phyloP scores from a whole-genome alignment of 495 filamentous ascomycete species.

The Lentithecium fluviatile region DNA sequence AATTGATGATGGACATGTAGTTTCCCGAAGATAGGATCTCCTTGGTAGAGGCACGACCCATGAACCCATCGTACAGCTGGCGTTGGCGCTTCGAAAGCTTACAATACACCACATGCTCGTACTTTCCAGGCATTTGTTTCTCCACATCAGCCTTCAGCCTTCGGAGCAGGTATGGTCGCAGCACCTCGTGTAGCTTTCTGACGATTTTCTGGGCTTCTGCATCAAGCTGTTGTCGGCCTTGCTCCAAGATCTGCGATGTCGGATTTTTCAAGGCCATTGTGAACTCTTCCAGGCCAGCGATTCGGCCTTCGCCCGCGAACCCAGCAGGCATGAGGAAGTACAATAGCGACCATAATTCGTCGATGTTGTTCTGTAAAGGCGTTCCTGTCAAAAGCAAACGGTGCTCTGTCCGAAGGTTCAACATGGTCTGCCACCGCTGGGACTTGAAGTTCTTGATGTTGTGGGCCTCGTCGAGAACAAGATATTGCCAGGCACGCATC shows the following conservation, averaged over 20 bases:
- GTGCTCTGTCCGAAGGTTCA: constrained; percentile 85
- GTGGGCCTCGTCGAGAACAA: constrained; percentile 97
- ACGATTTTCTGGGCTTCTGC: constrained; percentile 87
- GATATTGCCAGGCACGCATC: constrained; percentile 92
- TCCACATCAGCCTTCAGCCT: constrained; percentile 96
- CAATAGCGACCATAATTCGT: constrained; percentile 93
- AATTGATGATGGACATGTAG: constrained; percentile 96
- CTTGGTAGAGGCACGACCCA: constrained; percentile 87
- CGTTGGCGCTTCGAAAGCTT: constrained; percentile 91
- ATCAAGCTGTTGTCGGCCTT: constrained; percentile 88
- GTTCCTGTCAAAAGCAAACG: constrained; percentile 91
- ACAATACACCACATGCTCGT: constrained; percentile 95
- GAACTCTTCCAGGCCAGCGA: constrained; percentile 88
- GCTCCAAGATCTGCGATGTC: constrained; percentile 91
- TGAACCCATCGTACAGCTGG: constrained; percentile 94
- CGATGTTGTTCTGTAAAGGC: constrained; percentile 94
- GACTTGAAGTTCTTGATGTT: constrained; percentile 99
- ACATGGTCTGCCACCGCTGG: constrained; percentile 89
- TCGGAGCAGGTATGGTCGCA: constrained; percentile 89
- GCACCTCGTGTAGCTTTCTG: constrained; percentile 84
- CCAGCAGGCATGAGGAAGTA: constrained; percentile 95
- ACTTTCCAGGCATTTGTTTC: constrained; percentile 98
- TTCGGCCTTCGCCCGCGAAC: constrained; percentile 73
- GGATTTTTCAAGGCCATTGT: constrained; percentile 90
- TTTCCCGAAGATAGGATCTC: constrained; percentile 91